These are phyloP conservation scores for Chlorokybus atmophyticus DNA, from an alignment of 139 green algal species.

Conservation along the genomic window DNA sequence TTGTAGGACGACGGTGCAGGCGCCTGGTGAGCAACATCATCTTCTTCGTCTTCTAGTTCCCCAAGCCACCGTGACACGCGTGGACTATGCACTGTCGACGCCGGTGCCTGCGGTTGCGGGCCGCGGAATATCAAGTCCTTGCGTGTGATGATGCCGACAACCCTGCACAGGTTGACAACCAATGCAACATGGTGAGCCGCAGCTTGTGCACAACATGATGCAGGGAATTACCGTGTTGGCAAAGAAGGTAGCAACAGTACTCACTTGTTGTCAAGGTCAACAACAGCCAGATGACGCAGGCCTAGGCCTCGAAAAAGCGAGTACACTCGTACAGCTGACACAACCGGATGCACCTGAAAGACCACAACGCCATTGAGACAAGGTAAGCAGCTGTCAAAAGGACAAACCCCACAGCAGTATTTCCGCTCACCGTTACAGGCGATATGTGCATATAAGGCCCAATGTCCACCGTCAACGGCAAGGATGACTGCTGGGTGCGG, in stretches of 20 bases:
- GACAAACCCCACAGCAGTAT: not conserved
- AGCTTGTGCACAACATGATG: no score
- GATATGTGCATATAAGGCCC: conserved; percentile 61
- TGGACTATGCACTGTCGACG: no score
- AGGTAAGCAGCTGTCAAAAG: not conserved
- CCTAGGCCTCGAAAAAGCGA: conserved; percentile 61
- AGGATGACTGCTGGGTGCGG: not conserved
- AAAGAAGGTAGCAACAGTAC: no score
- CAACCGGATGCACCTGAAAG: conserved; percentile 23
- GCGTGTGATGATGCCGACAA: conserved; percentile 77
- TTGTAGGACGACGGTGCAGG: no score
- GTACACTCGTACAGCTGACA: conserved; percentile 34
- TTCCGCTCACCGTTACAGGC: conserved; percentile 49
- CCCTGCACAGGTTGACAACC: conserved; percentile 10
- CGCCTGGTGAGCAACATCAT: no score
- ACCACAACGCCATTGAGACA: not conserved
- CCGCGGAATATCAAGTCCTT: conserved; percentile 64
- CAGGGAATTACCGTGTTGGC: no score
- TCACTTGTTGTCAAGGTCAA: conserved; percentile 40
- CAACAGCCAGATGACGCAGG: conserved; percentile 72
- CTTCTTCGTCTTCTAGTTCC: no score
- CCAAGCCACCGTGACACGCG: no score
- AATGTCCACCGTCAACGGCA: conserved; percentile 43
- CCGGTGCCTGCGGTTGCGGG: no score
- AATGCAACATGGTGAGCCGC: not conserved